Percentiles rank a stretch among this genome's conserved stretches.
These are phyloP conservation scores for Erythrobasidium hasegawianum DNA, from an alignment of 1,284 basidiomycete genomes.

Conservation along the genomic window DNA sequence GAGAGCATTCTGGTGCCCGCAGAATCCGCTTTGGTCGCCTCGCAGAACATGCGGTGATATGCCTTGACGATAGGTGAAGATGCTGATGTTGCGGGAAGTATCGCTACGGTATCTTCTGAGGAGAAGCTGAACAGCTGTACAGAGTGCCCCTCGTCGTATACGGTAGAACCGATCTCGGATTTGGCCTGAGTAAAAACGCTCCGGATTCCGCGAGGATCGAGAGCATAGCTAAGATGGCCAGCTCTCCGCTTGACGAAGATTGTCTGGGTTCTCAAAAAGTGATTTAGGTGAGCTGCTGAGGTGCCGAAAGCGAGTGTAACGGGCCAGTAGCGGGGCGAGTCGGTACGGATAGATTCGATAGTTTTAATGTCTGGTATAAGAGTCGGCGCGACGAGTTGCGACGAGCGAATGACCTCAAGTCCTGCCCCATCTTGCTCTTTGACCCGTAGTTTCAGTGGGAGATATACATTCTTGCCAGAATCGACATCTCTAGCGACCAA, in stretches of 20 bases:
- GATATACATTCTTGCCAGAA: constrained; percentile 78
- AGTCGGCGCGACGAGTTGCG: constrained; percentile 81
- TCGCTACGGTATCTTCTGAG: constrained; percentile 65
- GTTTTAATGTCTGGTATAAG: constrained; percentile 81
- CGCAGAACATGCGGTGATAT: constrained; percentile 39
- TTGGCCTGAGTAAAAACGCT: constrained; percentile 78
- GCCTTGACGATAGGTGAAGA: constrained; percentile 54
- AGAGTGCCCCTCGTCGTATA: constrained; percentile 71
- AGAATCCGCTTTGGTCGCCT: constrained; percentile 1
- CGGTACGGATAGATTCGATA: constrained; percentile 72
- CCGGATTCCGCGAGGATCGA: constrained; percentile 86
- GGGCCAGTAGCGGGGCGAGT: constrained; percentile 91
- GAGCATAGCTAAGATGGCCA: constrained; percentile 84
- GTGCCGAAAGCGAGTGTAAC: constrained; percentile 72
- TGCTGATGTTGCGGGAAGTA: constrained; percentile 78
- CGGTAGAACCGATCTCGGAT: constrained; percentile 67
- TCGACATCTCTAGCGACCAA: constrained; percentile 86
- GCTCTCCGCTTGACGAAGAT: constrained; percentile 87
- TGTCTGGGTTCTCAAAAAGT: constrained; percentile 70
- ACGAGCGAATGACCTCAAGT: constrained; percentile 55
- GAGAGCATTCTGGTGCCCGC: constrained; percentile 48
- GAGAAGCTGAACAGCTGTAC: constrained; percentile 61
- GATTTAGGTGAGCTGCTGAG: constrained; percentile 63
- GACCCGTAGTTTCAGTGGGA: constrained; percentile 80
- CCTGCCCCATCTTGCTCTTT: constrained; percentile 55